Evolutionary conservation across 1,284 basidiomycete genomes (phyloP), one percentile per base, ranked within the genome.

Genomic region (Fomes fomentarius): DNA sequence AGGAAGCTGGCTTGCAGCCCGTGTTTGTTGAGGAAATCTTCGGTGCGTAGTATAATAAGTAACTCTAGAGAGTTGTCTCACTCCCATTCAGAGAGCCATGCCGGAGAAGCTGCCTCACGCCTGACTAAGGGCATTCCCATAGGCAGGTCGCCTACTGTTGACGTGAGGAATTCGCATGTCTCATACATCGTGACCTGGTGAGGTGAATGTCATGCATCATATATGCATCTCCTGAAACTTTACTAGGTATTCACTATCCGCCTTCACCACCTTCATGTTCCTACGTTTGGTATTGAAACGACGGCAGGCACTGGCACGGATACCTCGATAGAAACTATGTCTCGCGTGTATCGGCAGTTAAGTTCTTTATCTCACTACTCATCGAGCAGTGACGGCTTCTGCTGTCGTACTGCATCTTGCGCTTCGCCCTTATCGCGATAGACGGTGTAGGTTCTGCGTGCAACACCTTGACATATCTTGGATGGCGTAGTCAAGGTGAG

Each of bases 111-210:
- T 34, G 72, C 81, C 14, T 73, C 79, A 33, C 78, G 83, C 51
- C 70, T 96, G 33, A 73, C 79, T 6, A 84, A 84, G 56, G 96
- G 96, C 28, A 76, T 89, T 37, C 97, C 96, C 1, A 78, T 99
- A 35, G 96, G 97, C 25, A 83, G 94, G 48, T 75, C 89, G 22
- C 84, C 94, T 1, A 84, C 85, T 4, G 89, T 98, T 39, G 94
- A 98, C 67, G 75, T 99, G 46, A 82, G 97, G 38, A 99, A 99
- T 72, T 87, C 94, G 52, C 96, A 99, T 76, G 81, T 94, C 9
- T 96, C 94, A 6, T 99, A 99, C 71, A 93, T 96, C 6, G 83
- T 91, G 17, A 99, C 96, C 11, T 99, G 96, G 96, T 95, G 65
- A 44, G 78, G 62, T 0, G 33, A 25, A 44, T 25, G 4, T 9